These are phyloP conservation scores for Zygoascus flipseniorum DNA, from an alignment of 805 yeast species.

Conservation along the genomic window DNA sequence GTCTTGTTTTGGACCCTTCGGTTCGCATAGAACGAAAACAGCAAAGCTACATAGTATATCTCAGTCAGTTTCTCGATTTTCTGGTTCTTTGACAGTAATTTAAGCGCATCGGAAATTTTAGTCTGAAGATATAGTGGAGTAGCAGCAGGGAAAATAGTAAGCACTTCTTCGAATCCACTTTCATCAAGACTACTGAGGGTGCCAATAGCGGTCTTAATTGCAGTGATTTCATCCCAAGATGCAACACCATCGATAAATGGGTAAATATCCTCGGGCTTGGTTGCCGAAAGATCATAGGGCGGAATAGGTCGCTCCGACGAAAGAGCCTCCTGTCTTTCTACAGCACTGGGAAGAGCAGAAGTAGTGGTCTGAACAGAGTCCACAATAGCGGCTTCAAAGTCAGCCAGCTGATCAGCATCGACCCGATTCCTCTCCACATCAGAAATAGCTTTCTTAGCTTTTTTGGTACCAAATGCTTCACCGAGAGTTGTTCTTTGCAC, in stretches of 20 bases:
- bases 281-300: conserved; percentile 64
- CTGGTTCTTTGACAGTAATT: conserved; percentile 27
- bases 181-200: conserved; percentile 30
- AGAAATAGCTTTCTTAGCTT: conserved; percentile 82
- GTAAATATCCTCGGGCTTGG: conserved; percentile 73
- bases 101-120: conserved; percentile 3
- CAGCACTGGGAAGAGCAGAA: conserved; percentile 61
- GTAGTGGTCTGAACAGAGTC: conserved; percentile 70
- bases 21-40: conserved; percentile 71
- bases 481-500: conserved; percentile 79
- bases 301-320: conserved; percentile 80
- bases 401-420: conserved; percentile 73
- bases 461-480: conserved; percentile 94
- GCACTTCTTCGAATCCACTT: conserved; percentile 38
- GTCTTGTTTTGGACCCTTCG: conserved; percentile 56
- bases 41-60: conserved; percentile 60
- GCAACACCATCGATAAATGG: conserved; percentile 58
- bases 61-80: conserved; percentile 52
- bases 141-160: conserved; percentile 54
- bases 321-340: conserved; percentile 48
- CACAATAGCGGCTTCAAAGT: conserved; percentile 69
- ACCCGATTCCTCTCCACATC: conserved; percentile 76
- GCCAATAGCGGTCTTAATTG: background rate
- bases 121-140: conserved; percentile 46
- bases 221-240: conserved; percentile 47